These are phyloP conservation scores for Vanrija pseudolonga DNA, from an alignment of 1,284 basidiomycete genomes.

Conservation along the genomic window DNA sequence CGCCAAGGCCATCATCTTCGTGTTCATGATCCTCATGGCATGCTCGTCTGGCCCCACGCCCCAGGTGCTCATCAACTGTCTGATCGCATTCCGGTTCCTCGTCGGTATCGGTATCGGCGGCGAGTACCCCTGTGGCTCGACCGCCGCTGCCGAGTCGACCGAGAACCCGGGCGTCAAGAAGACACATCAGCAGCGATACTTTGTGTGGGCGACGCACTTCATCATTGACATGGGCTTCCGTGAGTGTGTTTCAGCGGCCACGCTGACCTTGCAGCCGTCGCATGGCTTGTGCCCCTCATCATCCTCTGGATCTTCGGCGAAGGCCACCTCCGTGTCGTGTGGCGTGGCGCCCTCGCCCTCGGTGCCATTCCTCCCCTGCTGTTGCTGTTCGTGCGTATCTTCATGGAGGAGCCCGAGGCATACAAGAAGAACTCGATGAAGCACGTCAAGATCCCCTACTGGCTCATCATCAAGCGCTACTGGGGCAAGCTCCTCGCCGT, in stretches of 20 bases:
- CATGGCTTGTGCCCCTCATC: slow-evolving; percentile 78
- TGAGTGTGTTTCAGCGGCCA: neutral
- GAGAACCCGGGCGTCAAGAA: slow-evolving; percentile 68
- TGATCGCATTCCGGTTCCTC: slow-evolving; percentile 77
- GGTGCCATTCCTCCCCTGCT: slow-evolving; percentile 75
- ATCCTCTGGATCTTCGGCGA: slow-evolving; percentile 81
- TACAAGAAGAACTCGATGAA: slow-evolving; percentile 61
- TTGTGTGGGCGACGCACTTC: slow-evolving; percentile 52
- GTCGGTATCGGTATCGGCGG: slow-evolving; percentile 72
- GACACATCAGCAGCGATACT: slow-evolving; percentile 76
- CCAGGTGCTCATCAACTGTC: slow-evolving; percentile 67
- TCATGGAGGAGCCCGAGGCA: slow-evolving; percentile 67
- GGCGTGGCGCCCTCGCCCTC: slow-evolving; percentile 82
- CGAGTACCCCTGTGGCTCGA: slow-evolving; percentile 68
- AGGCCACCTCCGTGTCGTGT: slow-evolving; percentile 74
- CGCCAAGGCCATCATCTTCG: slow-evolving; percentile 9
- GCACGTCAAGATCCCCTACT: slow-evolving; percentile 58
- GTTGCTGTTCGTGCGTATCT: slow-evolving; percentile 77
- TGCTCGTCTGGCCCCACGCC: slow-evolving; percentile 7
- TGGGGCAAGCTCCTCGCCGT: slow-evolving; percentile 30
- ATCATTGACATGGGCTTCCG: slow-evolving; percentile 17
- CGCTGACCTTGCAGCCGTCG: slow-evolving; percentile 50
- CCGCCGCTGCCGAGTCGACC: slow-evolving; percentile 76
- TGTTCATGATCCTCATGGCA: slow-evolving; percentile 58
- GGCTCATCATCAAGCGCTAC: slow-evolving; percentile 74